Conservation (phyloP, 164 flowering plant species). For the Buxus sempervirens region DNA sequence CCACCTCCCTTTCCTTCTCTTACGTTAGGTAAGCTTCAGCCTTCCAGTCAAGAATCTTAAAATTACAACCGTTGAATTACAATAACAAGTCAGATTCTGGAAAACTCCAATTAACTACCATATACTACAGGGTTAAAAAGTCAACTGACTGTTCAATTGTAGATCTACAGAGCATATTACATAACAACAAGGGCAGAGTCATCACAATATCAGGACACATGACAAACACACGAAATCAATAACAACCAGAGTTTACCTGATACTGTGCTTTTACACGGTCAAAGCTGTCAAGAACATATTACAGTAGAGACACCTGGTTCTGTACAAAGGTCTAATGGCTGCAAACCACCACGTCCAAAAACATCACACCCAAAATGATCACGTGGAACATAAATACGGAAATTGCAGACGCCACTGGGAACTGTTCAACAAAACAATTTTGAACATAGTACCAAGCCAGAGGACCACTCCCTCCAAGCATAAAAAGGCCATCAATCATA, state of each 20-base stretch:
- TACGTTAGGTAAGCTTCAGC: conserved; percentile 1
- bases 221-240: neutral
- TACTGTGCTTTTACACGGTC: neutral
- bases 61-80: neutral
- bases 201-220: neutral
- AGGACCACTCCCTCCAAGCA: too few species aligned
- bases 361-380: too few species aligned
- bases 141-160: neutral
- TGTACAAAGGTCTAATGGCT: too few species aligned
- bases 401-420: too few species aligned
- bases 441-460: too few species aligned
- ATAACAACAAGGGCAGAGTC: neutral
- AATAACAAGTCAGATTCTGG: conserved; percentile 3
- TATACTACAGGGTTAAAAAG: neutral
- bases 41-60: neutral
- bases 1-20: neutral
- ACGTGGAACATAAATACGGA: too few species aligned
- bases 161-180: too few species aligned
- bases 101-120: neutral
- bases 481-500: too few species aligned
- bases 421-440: too few species aligned
- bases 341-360: too few species aligned
- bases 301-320: too few species aligned
- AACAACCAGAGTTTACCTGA: neutral
- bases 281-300: too few species aligned